These are phyloP conservation scores for Yamadazyma triangularis DNA, from an alignment of 1,139 yeast genomes.

Conservation along the genomic window DNA sequence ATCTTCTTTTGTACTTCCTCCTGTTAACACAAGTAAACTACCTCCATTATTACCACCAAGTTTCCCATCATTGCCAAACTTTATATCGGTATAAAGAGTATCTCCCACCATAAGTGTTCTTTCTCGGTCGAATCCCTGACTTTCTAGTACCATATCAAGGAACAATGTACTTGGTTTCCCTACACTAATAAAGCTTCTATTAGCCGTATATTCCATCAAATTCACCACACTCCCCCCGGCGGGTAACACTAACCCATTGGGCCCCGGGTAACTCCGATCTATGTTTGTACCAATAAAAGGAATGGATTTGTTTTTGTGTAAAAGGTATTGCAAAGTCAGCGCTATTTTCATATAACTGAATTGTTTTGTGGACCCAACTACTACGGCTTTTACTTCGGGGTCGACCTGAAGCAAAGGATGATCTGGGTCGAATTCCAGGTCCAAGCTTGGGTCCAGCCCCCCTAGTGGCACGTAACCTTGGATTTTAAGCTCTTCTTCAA, in stretches of 20 bases:
- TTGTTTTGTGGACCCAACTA: constrained; percentile 38
- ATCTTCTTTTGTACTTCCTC: constrained; percentile 30
- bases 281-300: constrained; percentile 41
- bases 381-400: constrained; percentile 36
- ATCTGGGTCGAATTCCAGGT: constrained; percentile 29
- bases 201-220: constrained; percentile 32
- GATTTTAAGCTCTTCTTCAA: constrained; percentile 64
- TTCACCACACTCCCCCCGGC: constrained; percentile 44
- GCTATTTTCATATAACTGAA: constrained; percentile 37
- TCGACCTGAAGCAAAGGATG: constrained; percentile 44
- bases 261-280: constrained; percentile 39
- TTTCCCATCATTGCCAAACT: constrained; percentile 39
- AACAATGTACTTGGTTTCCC: constrained; percentile 37
- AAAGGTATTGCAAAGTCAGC: constrained; percentile 35
- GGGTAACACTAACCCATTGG: constrained; percentile 32
- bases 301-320: constrained; percentile 25
- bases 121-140: constrained; percentile 21
- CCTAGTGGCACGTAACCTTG: constrained; percentile 72
- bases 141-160: constrained; percentile 25
- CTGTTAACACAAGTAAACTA: constrained; percentile 32
- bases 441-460: constrained; percentile 52
- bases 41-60: constrained; percentile 29
- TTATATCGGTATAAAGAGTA: constrained; percentile 40
- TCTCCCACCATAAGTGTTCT: constrained; percentile 42
- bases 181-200: constrained; percentile 29